Evolutionary conservation across 129 eudicot genomes (phyloP), one percentile per base, ranked within the genome.

Genomic region (Mikania micrantha): DNA sequence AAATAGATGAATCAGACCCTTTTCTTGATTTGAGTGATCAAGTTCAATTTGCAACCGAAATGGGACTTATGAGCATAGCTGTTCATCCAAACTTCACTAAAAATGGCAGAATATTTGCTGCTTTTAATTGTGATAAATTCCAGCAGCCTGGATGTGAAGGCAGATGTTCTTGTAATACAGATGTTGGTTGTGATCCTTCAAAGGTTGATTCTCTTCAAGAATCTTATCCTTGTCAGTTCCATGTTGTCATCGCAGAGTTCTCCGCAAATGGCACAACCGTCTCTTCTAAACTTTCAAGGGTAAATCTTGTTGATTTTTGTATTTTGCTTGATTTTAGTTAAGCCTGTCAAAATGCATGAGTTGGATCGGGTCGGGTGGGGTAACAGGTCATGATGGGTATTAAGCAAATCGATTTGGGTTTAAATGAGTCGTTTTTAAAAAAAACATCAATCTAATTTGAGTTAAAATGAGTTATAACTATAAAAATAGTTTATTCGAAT

Each of bases 121-220:
- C 77, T 12, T 83, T 50, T 34, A 79, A 75, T 38, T 83, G 87
- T 67, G 84, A 79, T 72, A 83, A 83, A 77, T 77, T 75, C 29
- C 67, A 34, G 27, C 77, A 79, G 47, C 50, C 76, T 34, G 82
- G 84, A 38, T 83, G 87, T 40, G 78, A 77, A 79, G 84, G 87
- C 38, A 76, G 82, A 76, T 83, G 87, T 67, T 75, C 87, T 0
- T 83, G 87, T 66, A 83, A 83, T 57, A 22, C 82, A 0, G 84
- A 83, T 60, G 77, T 67, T 10, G 60, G 68, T 56, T 83, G 87
- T 76, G 84, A 83, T 72, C 88, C 88, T 38, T 73, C 82, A 7
- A 68, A 57, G 7, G 40, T 28, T 8, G 36, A 52, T 15, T 28
- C 79, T 15, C 79, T 67, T 39, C 74, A 69, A 38, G 84, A 66